These are phyloP conservation scores for Herpetospermum pedunculosum DNA, from an alignment of 306 rosid species.

Conservation along the genomic window DNA sequence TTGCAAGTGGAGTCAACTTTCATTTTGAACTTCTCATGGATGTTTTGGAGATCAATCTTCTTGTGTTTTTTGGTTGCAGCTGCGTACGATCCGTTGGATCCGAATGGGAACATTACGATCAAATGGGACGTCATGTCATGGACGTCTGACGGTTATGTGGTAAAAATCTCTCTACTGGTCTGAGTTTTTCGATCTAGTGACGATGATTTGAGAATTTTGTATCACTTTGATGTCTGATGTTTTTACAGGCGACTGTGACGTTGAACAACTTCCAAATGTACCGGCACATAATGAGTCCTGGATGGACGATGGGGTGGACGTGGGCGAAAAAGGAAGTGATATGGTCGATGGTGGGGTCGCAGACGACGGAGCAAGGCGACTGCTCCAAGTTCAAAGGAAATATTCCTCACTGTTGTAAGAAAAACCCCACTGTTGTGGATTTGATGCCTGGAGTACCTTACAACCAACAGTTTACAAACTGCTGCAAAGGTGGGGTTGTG, in stretches of 20 bases:
- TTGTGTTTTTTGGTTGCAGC: constrained; percentile 21
- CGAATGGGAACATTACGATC: constrained; percentile 75
- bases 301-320: constrained; percentile 90
- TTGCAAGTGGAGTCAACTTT: neutral
- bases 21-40: neutral
- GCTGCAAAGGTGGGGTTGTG: constrained; percentile 91
- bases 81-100: constrained; percentile 93
- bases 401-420: constrained; percentile 86
- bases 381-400: constrained; percentile 80
- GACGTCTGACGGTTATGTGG: constrained; percentile 94
- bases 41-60: neutral
- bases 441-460: constrained; percentile 88
- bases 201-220: neutral
- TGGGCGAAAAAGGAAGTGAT: constrained; percentile 89
- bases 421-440: constrained; percentile 69
- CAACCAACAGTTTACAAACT: constrained; percentile 78
- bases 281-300: constrained; percentile 83
- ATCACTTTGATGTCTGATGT: neutral
- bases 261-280: constrained; percentile 77
- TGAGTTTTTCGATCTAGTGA: neutral
- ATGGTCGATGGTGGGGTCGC: constrained; percentile 76
- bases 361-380: constrained; percentile 91
- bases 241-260: constrained; percentile 53
- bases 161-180: constrained; percentile 11
- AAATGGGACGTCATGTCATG: constrained; percentile 94